phyloP scores from a whole-genome alignment of 495 filamentous ascomycete genomes.

The Penicillium cinerascens region DNA sequence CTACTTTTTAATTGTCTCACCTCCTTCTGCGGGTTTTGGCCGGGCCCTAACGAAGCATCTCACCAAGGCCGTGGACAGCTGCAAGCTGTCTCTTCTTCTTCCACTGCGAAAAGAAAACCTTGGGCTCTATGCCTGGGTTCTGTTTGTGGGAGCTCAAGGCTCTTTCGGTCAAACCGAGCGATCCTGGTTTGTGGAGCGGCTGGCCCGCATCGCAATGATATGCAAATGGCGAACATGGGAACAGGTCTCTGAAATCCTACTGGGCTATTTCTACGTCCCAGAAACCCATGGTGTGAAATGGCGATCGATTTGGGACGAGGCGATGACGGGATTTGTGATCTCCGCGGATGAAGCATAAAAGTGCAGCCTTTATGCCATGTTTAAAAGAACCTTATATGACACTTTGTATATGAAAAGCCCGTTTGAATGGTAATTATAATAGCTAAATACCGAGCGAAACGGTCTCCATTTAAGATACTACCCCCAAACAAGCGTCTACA shows the following conservation, averaged over 20 bases:
- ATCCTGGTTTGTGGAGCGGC: constrained; percentile 29
- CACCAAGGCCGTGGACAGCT: constrained; percentile 15
- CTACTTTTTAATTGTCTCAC: constrained; percentile 32
- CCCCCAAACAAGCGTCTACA: neutral
- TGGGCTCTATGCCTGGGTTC: constrained; percentile 27
- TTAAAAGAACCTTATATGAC: neutral
- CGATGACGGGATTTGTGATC: constrained; percentile 22
- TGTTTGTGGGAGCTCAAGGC: constrained; percentile 34
- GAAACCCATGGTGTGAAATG: constrained; percentile 17
- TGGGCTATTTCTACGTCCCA: constrained; percentile 26
- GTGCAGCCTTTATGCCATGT: neutral
- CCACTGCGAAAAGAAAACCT: constrained; percentile 20
- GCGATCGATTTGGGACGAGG: constrained; percentile 31
- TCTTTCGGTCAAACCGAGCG: constrained; percentile 24
- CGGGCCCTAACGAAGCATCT: constrained; percentile 37
- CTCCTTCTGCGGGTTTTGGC: constrained; percentile 30
- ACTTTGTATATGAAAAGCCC: neutral
- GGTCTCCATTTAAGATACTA: neutral
- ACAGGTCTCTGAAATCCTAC: constrained; percentile 22
- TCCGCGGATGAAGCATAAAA: constrained; percentile 10
- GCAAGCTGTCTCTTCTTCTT: constrained; percentile 16
- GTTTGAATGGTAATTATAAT: neutral
- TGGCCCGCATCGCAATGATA: constrained; percentile 24
- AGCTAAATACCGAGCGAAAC: neutral
- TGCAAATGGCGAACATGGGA: constrained; percentile 31